Evolutionary conservation across 768 basidiomycete genomes (phyloP).

Genomic region (Paxillus ammoniavirescens): DNA sequence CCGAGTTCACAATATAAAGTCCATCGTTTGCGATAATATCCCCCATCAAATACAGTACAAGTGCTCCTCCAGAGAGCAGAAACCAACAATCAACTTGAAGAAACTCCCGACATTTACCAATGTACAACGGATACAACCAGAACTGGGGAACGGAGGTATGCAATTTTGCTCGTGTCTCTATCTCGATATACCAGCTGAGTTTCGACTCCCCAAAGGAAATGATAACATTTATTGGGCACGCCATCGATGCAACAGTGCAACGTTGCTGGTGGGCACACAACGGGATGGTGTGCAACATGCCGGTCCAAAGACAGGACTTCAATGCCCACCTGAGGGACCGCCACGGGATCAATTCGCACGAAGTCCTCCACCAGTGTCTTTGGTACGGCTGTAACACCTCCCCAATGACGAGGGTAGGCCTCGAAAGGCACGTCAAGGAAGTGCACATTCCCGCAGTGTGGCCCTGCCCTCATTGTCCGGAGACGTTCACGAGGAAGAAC

Average conservation of each 20-base stretch:
- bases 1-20: neutral
- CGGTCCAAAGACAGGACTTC: neutral
- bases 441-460: conserved; percentile 12
- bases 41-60: neutral
- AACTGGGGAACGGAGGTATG: conserved; percentile 7
- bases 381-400: conserved; percentile 2
- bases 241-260: neutral
- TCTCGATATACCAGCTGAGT: neutral
- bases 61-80: neutral
- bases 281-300: neutral
- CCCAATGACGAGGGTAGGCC: conserved; percentile 6
- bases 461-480: conserved; percentile 2
- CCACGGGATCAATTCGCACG: conserved; percentile 6
- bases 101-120: neutral
- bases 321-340: conserved; percentile 1
- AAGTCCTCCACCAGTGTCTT: neutral
- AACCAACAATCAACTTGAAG: neutral
- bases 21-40: neutral
- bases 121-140: neutral
- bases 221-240: neutral
- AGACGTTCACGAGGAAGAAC: neutral
- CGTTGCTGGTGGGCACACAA: conserved; percentile 5
- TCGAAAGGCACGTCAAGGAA: conserved; percentile 10
- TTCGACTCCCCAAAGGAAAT: neutral
- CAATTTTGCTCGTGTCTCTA: neutral